These are phyloP conservation scores for Alternaria triticina DNA, from an alignment of 2,329 filamentous ascomycete genomes.

Conservation along the genomic window DNA sequence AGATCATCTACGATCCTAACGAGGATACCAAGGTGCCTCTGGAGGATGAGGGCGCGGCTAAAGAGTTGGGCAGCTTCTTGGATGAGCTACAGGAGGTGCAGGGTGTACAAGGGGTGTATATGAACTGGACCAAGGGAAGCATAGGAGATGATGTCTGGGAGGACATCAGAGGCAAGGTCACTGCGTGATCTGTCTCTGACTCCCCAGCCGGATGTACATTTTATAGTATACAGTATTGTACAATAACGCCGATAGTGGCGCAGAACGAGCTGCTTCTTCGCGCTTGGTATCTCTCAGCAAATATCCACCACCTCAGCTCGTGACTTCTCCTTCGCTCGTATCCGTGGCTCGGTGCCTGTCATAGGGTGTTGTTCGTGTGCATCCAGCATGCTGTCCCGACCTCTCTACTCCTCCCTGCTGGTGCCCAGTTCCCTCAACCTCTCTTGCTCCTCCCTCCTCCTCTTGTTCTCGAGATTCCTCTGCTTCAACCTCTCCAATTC, in stretches of 20 bases:
- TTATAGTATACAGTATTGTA: slow-evolving; percentile 11
- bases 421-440: slow-evolving; percentile 24
- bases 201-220: background rate
- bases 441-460: slow-evolving; percentile 54
- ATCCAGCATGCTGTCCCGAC: background rate
- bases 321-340: background rate
- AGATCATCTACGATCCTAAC: slow-evolving; percentile 86
- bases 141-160: slow-evolving; percentile 49
- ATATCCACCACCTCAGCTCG: background rate
- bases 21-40: slow-evolving; percentile 75
- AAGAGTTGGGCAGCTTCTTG: slow-evolving; percentile 66
- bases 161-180: slow-evolving; percentile 46
- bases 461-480: slow-evolving; percentile 55
- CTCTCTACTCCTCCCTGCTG: slow-evolving; percentile 20
- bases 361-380: background rate
- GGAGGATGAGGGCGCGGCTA: slow-evolving; percentile 62
- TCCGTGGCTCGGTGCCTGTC: background rate
- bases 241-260: slow-evolving; percentile 35
- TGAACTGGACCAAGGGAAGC: slow-evolving; percentile 63
- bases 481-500: slow-evolving; percentile 77
- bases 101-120: slow-evolving; percentile 80
- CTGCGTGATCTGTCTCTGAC: slow-evolving; percentile 28
- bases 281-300: slow-evolving; percentile 26
- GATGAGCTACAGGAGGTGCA: slow-evolving; percentile 71
- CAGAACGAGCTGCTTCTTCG: slow-evolving; percentile 29